A percentile compares a stretch with the other conserved stretches of the same genome.
phyloP scores from a whole-genome alignment of 2,329 filamentous ascomycete genomes.

The Mariannaea sp. region DNA sequence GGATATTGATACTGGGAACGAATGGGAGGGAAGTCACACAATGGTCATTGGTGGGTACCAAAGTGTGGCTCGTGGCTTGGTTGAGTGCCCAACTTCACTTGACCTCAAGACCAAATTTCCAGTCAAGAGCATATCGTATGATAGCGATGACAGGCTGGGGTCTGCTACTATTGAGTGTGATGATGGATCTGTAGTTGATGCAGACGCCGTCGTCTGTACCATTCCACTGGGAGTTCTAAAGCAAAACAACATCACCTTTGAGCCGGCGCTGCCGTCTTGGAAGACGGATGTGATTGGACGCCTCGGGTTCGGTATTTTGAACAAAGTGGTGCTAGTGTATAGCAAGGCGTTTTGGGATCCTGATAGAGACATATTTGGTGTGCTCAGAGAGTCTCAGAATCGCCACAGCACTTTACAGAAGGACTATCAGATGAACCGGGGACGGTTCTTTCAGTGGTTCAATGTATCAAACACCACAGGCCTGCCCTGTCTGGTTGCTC shows the following conservation, averaged over 20 bases:
- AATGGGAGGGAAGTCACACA: slow-evolving; percentile 93
- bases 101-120: slow-evolving; percentile 75
- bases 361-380: slow-evolving; percentile 89
- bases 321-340: slow-evolving; percentile 94
- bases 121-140: slow-evolving; percentile 73
- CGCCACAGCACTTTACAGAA: slow-evolving; percentile 74
- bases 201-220: slow-evolving; percentile 91
- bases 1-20: slow-evolving; percentile 97
- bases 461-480: slow-evolving; percentile 91
- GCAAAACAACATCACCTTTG: slow-evolving; percentile 77
- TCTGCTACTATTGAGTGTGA: slow-evolving; percentile 72
- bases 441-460: slow-evolving; percentile 98
- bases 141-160: slow-evolving; percentile 51
- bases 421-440: slow-evolving; percentile 78
- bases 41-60: slow-evolving; percentile 95
- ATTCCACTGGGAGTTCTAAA: slow-evolving; percentile 92
- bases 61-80: slow-evolving; percentile 85
- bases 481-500: slow-evolving; percentile 81
- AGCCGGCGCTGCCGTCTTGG: slow-evolving; percentile 87
- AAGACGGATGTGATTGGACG: slow-evolving; percentile 80
- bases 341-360: slow-evolving; percentile 89
- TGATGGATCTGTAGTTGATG: slow-evolving; percentile 75
- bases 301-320: slow-evolving; percentile 90
- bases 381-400: slow-evolving; percentile 75
- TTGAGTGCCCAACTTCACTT: slow-evolving; percentile 75